Base-by-base conservation (phyloP, 345 rosid genomes). In the Citrus glauca region DNA sequence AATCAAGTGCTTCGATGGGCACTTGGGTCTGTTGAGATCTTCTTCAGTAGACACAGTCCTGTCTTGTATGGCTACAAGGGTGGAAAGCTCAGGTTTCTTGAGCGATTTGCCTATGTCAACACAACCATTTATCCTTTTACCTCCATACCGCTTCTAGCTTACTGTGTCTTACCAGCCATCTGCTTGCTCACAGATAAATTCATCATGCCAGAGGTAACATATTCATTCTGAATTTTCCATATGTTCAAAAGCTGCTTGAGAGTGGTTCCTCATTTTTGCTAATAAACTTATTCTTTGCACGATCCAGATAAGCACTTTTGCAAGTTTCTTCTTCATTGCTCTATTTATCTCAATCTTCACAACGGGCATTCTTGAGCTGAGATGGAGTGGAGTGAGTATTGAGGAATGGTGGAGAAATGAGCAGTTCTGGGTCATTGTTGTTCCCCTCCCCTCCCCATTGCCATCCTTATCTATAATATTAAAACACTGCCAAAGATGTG, bases 391-490 rank as follows among this genome's bases (percentile, higher is more conserved):
- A 77, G 97, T 96, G 73, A 92, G 98, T 91, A 94, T 96, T 4
- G 98, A 94, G 79, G 97, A 96, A 85, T 95, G 97, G 98, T 95
- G 99, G 97, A 92, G 99, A 82, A 95, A 95, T 28, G 97, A 93
- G 85, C 99, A 96, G 80, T 96, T 94, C 81, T 94, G 98, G 95
- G 98, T 96, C 78, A 96, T 94, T 53, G 99, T n/a, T n/a, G n/a
- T n/a, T 30, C 32, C 32, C 32, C 32, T 30, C 3, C 30, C 2
- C 0, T 30, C 32, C 32, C 0, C 32, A 30, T 30, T 30, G 32
- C 32, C 32, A 30, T 30, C 32, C 32, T 4, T 30, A 30, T 30
- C 4, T 30, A 4, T 30, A 30, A 63, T 63, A 16, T 28, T 37
- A 33, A 63, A 62, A 14, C 3, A 16, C 14, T 63, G 30, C 66